Percentiles rank a stretch among this genome's conserved stretches.
phyloP scores from a whole-genome alignment of 2,329 filamentous ascomycete genomes.

The Dothiorella sarmentorum region DNA sequence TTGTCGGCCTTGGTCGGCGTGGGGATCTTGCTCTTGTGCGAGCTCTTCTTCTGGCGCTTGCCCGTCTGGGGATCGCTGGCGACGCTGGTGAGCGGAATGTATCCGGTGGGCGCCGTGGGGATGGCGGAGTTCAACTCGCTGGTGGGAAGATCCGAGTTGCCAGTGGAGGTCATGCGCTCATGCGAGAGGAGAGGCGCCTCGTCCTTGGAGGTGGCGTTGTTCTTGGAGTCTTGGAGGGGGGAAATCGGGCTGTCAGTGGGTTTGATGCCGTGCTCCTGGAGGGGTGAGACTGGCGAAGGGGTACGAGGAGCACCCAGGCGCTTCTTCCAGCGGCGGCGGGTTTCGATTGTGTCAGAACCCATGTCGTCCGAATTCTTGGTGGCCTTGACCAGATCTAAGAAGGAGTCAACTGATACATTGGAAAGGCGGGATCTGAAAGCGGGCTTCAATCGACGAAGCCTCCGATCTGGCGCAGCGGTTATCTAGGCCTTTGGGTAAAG shows the following conservation, averaged over 20 bases:
- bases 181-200: neutral
- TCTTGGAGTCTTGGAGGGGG: neutral
- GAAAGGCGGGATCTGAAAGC: too few relatives aligned
- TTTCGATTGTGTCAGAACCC: too few relatives aligned
- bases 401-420: too few relatives aligned
- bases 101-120: neutral
- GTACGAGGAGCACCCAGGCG: neutral
- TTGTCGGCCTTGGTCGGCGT: neutral
- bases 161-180: neutral
- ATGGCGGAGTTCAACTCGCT: neutral
- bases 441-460: too few relatives aligned
- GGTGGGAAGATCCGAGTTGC: neutral
- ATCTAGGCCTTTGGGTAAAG: too few relatives aligned
- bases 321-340: neutral
- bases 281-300: neutral
- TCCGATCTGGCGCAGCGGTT: too few relatives aligned
- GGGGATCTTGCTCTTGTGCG: neutral
- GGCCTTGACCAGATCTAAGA: too few relatives aligned
- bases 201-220: neutral
- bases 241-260: neutral
- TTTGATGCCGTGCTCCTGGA: neutral
- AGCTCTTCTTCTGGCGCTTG: neutral
- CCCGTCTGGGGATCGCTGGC: neutral
- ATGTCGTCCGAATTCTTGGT: too few relatives aligned
- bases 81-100: neutral